These are phyloP conservation scores for Cyathus striatus DNA, from an alignment of 768 basidiomycete genomes.

Conservation along the genomic window DNA sequence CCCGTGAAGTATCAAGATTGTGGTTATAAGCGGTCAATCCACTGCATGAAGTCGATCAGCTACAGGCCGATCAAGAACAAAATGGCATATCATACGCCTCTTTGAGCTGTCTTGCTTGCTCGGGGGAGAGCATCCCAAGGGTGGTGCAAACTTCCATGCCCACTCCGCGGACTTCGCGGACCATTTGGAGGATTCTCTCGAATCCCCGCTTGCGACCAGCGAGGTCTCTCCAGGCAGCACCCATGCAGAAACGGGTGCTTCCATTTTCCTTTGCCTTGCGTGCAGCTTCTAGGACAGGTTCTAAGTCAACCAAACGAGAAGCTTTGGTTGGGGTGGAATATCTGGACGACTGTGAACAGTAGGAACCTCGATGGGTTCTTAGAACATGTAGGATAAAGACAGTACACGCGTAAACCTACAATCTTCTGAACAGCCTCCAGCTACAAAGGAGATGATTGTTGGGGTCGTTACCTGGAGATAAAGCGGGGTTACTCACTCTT, in stretches of 20 bases:
- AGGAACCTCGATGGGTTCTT: conserved; percentile 58
- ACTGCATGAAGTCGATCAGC: conserved; percentile 27
- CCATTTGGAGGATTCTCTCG: conserved; percentile 90
- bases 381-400: not conserved
- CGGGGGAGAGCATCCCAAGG: conserved; percentile 92
- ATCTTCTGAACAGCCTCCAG: conserved; percentile 94
- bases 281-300: conserved; percentile 90
- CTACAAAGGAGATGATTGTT: conserved; percentile 30
- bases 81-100: conserved; percentile 64
- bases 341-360: conserved; percentile 96
- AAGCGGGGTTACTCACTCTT: conserved; percentile 65
- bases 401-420: conserved; percentile 44
- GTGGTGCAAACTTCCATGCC: conserved; percentile 99
- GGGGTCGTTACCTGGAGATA: conserved; percentile 15
- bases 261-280: conserved; percentile 94
- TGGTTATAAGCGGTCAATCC: conserved; percentile 98
- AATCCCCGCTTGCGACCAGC: conserved; percentile 91
- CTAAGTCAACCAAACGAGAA: conserved; percentile 79
- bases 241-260: conserved; percentile 98
- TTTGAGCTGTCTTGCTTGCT: conserved; percentile 88
- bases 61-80: not conserved
- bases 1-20: conserved; percentile 96
- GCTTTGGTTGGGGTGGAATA: conserved; percentile 89
- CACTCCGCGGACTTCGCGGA: conserved; percentile 85
- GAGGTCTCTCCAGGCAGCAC: conserved; percentile 96